These are phyloP conservation scores for Apiospora saccharicola DNA, from an alignment of 2,329 filamentous ascomycete species.

Conservation along the genomic window DNA sequence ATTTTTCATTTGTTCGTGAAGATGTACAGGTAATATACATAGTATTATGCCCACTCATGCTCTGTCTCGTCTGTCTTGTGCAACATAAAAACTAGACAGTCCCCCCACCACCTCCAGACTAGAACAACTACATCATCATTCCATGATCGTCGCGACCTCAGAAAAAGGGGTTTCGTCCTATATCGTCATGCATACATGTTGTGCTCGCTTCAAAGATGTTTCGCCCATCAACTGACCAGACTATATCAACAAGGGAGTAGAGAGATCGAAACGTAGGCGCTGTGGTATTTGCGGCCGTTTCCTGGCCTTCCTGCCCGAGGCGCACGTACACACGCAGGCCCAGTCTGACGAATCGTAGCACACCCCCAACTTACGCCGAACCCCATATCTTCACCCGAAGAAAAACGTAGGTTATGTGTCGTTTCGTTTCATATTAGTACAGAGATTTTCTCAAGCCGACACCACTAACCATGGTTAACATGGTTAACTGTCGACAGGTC, in stretches of 20 bases:
- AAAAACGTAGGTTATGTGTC: background rate
- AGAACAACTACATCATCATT: background rate
- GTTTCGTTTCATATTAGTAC: conserved; percentile 9
- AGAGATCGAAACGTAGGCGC: conserved; percentile 12
- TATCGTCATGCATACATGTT: background rate
- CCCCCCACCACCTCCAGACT: background rate
- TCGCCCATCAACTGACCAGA: background rate
- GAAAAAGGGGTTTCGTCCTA: conserved; percentile 8
- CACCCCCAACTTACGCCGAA: background rate
- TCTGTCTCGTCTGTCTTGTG: background rate
- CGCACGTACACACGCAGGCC: background rate
- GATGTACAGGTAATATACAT: conserved; percentile 14
- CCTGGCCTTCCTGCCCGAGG: background rate
- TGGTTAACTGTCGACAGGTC: background rate
- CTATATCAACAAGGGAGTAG: conserved; percentile 18
- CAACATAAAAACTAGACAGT: background rate
- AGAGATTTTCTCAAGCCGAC: background rate
- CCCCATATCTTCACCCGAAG: background rate
- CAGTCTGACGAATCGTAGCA: background rate
- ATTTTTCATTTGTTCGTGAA: background rate
- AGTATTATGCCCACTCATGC: conserved; percentile 5
- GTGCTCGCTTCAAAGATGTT: conserved; percentile 7
- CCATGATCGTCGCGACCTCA: background rate
- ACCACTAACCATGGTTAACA: background rate
- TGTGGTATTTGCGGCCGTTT: background rate